These are phyloP conservation scores for Manihot esculenta DNA, from an alignment of 441 rosid genomes.

Conservation along the genomic window DNA sequence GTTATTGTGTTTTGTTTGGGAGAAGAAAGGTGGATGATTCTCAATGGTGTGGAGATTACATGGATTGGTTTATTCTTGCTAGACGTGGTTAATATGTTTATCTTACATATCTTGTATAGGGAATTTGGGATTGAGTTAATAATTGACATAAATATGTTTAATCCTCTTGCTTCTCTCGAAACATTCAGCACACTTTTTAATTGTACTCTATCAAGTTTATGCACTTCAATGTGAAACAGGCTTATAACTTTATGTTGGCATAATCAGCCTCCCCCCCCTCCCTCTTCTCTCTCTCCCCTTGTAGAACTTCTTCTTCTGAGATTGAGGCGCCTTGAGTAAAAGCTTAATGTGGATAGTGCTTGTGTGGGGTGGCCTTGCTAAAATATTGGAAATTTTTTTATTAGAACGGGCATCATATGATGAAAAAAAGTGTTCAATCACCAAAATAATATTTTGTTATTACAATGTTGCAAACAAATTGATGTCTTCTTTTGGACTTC, in stretches of 20 bases:
- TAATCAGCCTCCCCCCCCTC: no score
- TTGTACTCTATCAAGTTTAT: background rate
- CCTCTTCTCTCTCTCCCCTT: background rate
- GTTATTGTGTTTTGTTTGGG: background rate
- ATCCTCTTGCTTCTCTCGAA: no score
- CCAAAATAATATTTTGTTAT: background rate
- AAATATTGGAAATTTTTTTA: background rate
- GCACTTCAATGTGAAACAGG: background rate
- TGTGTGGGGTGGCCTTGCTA: background rate
- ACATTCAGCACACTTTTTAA: background rate
- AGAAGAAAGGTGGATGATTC: background rate
- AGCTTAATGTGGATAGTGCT: background rate
- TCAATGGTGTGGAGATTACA: background rate
- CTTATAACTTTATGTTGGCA: background rate
- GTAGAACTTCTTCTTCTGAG: background rate
- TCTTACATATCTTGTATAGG: background rate
- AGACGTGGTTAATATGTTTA: background rate
- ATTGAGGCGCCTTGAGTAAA: background rate
- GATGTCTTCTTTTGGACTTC: constrained; percentile 13
- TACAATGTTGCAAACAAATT: background rate
- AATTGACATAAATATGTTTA: no score
- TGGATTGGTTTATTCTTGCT: background rate
- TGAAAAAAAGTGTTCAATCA: no score
- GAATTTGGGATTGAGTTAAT: constrained; percentile 1
- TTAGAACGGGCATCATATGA: background rate